Evolutionary conservation across 2,329 filamentous ascomycete species (phyloP), one percentile per base, ranked within the genome.

Genomic region (Scedosporium apiospermum): DNA sequence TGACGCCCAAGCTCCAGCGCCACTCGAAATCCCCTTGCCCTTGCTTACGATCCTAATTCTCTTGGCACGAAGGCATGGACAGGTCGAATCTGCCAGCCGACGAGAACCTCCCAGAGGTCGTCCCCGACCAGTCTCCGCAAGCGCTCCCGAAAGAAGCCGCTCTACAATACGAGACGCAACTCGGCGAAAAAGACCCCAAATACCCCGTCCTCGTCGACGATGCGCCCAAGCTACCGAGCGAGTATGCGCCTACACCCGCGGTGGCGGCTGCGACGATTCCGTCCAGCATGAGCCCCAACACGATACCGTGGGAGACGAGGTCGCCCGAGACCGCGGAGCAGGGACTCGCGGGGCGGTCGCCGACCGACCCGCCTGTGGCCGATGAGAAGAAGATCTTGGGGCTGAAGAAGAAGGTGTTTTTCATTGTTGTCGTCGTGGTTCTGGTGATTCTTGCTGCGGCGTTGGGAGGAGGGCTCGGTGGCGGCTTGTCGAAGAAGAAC

Each of bases 401-500:
- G 9, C 6, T 67, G 26, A 63, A 57, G 38, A 60, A 62, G 44
- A 66, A 63, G 57, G 44, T 44, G 7, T 66, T 66, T n/a, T 65
- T 63, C 30, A 63, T 67, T 23, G 10, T 67, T 21, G 21, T 66
- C 2, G 57, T 61, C 3, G 44, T 66, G 5, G 59, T 64, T 5
- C 16, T 67, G 6, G 41, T 65, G 9, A 21, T 67, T 18, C 38
- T 68, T 6, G 63, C 63, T n/a, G 66, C 67, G 3, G 65, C 64
- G 3, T 57, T 68, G 16, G 65, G 65, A 1, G 67, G 65, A 41
- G 67, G 63, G 16, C 65, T 66, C 16, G 66, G 67, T 9, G 66
- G 64, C 6, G 65, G 63, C 3, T 10, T 63, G 27, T n/a, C 41
- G 4, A 12, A 58, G 21, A 30, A 49, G 27, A 44, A 44, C 12